Base-by-base conservation (phyloP, 164 flowering plant species). In the Chimonanthus salicifolius region DNA sequence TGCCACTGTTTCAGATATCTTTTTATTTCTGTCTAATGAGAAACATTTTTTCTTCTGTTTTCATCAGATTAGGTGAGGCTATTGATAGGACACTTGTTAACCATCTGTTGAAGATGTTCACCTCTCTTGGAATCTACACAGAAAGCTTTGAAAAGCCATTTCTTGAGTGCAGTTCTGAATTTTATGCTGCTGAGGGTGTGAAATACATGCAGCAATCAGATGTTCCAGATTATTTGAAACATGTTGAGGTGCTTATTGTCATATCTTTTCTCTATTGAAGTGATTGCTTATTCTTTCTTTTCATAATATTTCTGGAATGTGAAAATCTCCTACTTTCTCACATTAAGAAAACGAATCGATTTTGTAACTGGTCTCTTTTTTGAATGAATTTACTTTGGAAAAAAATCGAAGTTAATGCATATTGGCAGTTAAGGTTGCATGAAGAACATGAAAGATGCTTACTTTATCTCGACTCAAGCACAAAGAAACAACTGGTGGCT, bases 71-170 rank as follows among this genome's bases (percentile, higher is more conserved):
- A 80, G 99, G 97, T 71, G 99, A 96, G 83, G 90, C 96, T 18
- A 90, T 91, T 79, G 97, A 92, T 79, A 87, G 97, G 80, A 82
- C 96, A 7, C 95, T 94, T 44, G 87, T 96, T 73, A 90, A 88
- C 75, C 97, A 96, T 88, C 97, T 96, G 74, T 78, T 96, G 83
- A 94, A 91, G 92, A 96, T 96, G 99, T 94, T 96, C 74, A 92
- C 95, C 71, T 94, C 96, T 72, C 83, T 96, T 62, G 97, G 97
- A 77, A 92, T 96, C 70, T 96, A 96, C 78, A 71, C 89, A 71
- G 98, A 94, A 76, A 90, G 92, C 84, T 96, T 96, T 86, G 99
- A 96, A 87, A 96, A 91, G 82, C 90, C 93, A 72, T 94, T 94
- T 80, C 93, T 96, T 79, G 96, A 90, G 78, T 82, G 92, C 80